Evolutionary conservation across 2,329 filamentous ascomycete species (phyloP).

Genomic region (Basipetospora chlamydospora): DNA sequence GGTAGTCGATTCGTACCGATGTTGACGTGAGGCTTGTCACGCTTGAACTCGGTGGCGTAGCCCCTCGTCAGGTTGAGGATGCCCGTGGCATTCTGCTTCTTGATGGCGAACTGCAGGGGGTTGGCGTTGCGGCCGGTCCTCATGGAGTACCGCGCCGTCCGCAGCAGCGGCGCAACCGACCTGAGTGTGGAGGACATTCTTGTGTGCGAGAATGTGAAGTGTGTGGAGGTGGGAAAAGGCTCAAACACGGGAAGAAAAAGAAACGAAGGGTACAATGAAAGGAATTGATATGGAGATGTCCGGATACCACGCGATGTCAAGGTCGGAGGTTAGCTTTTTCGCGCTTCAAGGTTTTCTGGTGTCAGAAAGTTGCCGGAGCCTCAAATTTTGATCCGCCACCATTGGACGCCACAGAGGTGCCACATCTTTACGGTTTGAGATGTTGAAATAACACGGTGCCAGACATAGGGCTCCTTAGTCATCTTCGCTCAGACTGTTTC

Average conservation of each 20-base stretch:
- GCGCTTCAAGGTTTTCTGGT: no score
- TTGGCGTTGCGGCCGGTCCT: constrained; percentile 53
- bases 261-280: constrained; percentile 2
- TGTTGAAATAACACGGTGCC: no score
- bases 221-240: neutral
- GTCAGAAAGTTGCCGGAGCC: no score
- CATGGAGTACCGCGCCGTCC: constrained; percentile 65
- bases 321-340: no score
- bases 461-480: no score
- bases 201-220: constrained; percentile 9
- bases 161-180: constrained; percentile 63
- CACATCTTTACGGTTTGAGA: no score
- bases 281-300: neutral
- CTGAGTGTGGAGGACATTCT: constrained; percentile 73
- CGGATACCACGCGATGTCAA: neutral
- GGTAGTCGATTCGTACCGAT: constrained; percentile 53
- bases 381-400: neutral
- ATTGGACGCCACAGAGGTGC: no score
- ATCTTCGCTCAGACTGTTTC: no score
- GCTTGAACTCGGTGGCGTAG: constrained; percentile 62
- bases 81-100: constrained; percentile 45
- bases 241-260: neutral
- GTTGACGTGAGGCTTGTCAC: constrained; percentile 95
- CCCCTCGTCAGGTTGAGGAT: constrained; percentile 51
- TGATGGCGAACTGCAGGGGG: constrained; percentile 59